Evolutionary conservation across 1,284 basidiomycete genomes (phyloP).

Genomic region (Inonotus hispidus): DNA sequence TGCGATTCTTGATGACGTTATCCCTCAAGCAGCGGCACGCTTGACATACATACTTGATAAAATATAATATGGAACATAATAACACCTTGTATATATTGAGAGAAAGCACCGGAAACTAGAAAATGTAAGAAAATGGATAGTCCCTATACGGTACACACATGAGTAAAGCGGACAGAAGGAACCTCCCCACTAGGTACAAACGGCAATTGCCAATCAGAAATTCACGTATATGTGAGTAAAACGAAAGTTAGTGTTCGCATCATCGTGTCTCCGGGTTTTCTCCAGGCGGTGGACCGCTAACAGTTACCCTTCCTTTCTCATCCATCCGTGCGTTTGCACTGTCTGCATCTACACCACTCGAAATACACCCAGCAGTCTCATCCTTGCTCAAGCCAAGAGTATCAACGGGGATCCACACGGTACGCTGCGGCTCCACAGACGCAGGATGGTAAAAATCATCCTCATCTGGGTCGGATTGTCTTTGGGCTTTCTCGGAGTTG

Average conservation of each 20-base stretch:
- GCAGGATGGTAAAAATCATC: slow-evolving; percentile 77
- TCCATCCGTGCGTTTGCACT: slow-evolving; percentile 57
- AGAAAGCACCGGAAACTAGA: too few relatives aligned
- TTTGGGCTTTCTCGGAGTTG: neutral
- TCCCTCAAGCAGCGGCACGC: too few relatives aligned
- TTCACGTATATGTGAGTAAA: neutral
- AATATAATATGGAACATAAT: too few relatives aligned
- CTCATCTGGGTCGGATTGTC: neutral
- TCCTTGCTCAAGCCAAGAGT: slow-evolving; percentile 44
- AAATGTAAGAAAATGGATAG: too few relatives aligned
- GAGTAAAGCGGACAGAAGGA: too few relatives aligned
- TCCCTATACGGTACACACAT: too few relatives aligned
- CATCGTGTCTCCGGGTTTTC: neutral
- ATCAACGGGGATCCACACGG: slow-evolving; percentile 80
- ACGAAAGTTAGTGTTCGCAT: neutral
- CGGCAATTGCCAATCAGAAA: neutral
- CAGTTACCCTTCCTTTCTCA: slow-evolving; percentile 62
- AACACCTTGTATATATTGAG: too few relatives aligned
- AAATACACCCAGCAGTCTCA: slow-evolving; percentile 54
- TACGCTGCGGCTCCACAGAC: slow-evolving; percentile 63
- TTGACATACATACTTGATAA: too few relatives aligned
- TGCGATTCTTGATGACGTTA: too few relatives aligned
- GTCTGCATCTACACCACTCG: slow-evolving; percentile 56
- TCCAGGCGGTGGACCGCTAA: slow-evolving; percentile 38
- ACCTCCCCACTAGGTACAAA: too few relatives aligned